A percentile compares a stretch with the other conserved stretches of the same genome.
Evolutionary conservation across 2,329 filamentous ascomycete genomes (phyloP).

Genomic region (Cladophialophora immunda): DNA sequence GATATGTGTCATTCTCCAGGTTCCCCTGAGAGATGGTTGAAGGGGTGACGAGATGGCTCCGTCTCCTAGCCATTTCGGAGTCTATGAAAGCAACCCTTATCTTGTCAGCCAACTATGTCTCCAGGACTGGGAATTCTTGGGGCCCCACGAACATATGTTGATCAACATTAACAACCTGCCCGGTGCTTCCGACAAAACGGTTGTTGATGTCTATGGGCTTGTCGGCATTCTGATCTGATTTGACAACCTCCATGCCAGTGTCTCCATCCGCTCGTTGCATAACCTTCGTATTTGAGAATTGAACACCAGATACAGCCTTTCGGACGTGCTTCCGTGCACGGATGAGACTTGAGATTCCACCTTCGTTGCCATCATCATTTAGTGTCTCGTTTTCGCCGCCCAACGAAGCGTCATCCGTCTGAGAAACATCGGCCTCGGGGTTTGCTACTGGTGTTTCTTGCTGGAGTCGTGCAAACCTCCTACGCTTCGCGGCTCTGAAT

Average conservation of each 20-base stretch:
- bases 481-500: constrained; percentile 39
- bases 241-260: constrained; percentile 12
- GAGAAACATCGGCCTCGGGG: not conserved
- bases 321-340: constrained; percentile 29
- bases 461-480: constrained; percentile 28
- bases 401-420: not conserved
- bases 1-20: constrained; percentile 18
- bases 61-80: constrained; percentile 68
- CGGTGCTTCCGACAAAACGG: constrained; percentile 67
- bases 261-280: constrained; percentile 1
- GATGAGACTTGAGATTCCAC: constrained; percentile 23
- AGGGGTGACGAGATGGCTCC: constrained; percentile 29
- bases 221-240: constrained; percentile 33
- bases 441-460: constrained; percentile 15
- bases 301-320: constrained; percentile 30
- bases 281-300: constrained; percentile 33
- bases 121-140: constrained; percentile 20
- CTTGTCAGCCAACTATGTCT: constrained; percentile 61
- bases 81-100: constrained; percentile 74
- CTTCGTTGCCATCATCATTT: constrained; percentile 22
- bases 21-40: constrained; percentile 39
- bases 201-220: constrained; percentile 53
- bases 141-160: constrained; percentile 68
- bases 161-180: constrained; percentile 65
- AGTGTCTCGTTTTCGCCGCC: not conserved